These are phyloP conservation scores for Polygonum maritimum DNA, from an alignment of 148 eudicot species.

Conservation along the genomic window DNA sequence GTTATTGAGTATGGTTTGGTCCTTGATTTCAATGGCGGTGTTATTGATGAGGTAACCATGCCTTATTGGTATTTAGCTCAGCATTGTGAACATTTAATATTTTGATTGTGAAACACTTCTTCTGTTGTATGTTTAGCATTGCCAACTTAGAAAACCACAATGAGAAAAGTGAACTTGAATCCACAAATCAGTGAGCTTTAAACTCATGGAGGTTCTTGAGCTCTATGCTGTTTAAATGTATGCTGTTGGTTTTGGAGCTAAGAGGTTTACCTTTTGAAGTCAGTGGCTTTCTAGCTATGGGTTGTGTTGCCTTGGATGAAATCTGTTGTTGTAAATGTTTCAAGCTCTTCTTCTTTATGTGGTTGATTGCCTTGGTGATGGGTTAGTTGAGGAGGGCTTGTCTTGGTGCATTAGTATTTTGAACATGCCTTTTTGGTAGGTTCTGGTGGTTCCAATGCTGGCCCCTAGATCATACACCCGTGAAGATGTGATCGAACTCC, in stretches of 20 bases:
- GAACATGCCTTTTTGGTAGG: slow-evolving; percentile 30
- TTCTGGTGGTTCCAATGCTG: slow-evolving; percentile 81
- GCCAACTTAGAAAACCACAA: not conserved
- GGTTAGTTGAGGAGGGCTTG: not conserved
- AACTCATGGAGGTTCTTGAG: not conserved
- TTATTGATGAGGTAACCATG: slow-evolving; percentile 77
- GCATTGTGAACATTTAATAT: not conserved
- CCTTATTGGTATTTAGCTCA: not conserved
- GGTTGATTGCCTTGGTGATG: not conserved
- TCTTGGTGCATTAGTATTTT: not conserved
- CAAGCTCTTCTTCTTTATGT: too few relatives aligned
- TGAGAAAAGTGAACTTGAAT: too few relatives aligned
- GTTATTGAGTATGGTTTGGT: slow-evolving; percentile 82
- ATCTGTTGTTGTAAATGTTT: not conserved
- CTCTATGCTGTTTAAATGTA: not conserved
- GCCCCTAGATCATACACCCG: slow-evolving; percentile 96
- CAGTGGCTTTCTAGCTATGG: not conserved
- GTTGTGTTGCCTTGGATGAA: not conserved
- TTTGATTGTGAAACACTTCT: not conserved
- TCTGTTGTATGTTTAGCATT: not conserved
- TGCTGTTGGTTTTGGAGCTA: not conserved
- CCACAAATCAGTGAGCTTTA: not conserved
- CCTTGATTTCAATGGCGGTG: slow-evolving; percentile 43
- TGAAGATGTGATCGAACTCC: slow-evolving; percentile 96
- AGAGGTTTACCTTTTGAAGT: not conserved